Percentiles rank a stretch among this genome's conserved stretches.
phyloP scores from a whole-genome alignment of 257 asterid genomes.

The Nicotiana obtusifolia region DNA sequence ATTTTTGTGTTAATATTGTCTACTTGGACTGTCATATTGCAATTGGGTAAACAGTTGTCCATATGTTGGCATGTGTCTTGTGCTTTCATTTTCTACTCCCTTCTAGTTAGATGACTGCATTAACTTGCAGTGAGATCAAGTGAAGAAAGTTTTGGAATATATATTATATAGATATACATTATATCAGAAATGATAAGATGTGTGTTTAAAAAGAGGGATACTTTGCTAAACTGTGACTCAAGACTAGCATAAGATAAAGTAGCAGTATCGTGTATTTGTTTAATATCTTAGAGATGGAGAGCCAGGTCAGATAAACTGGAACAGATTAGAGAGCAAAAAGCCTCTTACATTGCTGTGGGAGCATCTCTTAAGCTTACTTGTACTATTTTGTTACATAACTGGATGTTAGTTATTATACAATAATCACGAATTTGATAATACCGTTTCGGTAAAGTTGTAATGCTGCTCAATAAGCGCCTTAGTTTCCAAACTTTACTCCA shows the following conservation, averaged over 20 bases:
- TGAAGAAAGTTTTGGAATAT: neutral
- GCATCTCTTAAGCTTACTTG: neutral
- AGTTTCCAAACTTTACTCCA: neutral
- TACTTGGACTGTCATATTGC: slow-evolving; percentile 1
- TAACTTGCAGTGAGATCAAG: neutral
- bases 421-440: neutral
- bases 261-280: neutral
- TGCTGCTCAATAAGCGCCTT: neutral
- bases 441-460: neutral
- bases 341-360: neutral
- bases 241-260: neutral
- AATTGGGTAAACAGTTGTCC: neutral
- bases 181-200: neutral
- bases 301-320: neutral
- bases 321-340: neutral
- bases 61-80: neutral
- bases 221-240: neutral
- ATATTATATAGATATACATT: neutral
- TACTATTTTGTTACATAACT: neutral
- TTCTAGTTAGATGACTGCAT: neutral
- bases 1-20: neutral
- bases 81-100: neutral
- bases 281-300: neutral
- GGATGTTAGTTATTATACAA: neutral
- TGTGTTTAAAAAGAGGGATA: neutral